Evolutionary conservation across 2,329 filamentous ascomycete species (phyloP), one percentile per base, ranked within the genome.

Genomic region (Grosmannia serpens): DNA sequence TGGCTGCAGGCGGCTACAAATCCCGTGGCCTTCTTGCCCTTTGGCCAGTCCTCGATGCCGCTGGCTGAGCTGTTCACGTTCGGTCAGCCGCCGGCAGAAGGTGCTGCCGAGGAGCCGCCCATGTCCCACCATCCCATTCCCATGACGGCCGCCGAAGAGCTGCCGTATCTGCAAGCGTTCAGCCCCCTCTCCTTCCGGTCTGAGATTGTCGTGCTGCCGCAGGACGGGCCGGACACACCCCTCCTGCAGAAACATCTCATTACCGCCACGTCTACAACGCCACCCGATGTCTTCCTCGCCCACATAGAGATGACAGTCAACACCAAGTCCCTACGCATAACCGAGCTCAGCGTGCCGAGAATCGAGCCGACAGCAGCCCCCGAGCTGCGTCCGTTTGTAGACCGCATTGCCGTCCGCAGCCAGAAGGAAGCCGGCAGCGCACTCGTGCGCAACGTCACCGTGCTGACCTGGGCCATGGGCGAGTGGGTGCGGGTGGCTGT

Each of bases 101-200:
- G 74, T 4, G 65, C 73, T 6, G 65, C 8, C 53, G 35, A 29
- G 3, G 66, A 72, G 26, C 72, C 74, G 2, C 68, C 79, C 0
- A 73, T 78, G 9, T 88, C 86, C 1, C 88, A 91, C 65, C 79
- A 82, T 56, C 89, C 86, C 0, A 66, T 83, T 1, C 76, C 76
- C 1, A 76, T 91, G 71, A 77, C 80, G 1, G 76, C 86, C 1
- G 74, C 78, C 0, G 82, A 91, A 60, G 82, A 87, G 55, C 71
- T 87, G 2, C 83, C 86, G 0, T 90, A 86, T 63, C 75, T 91
- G 0, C 81, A 86, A 52, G 76, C 86, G 10, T 90, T 94, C 65
- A 87, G 83, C 0, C 82, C 86, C 0, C 77, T 94, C 17, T 75
- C 74, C 0, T 84, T 88, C 59, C 76, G 76, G 0, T 85, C 83